Base-by-base conservation (phyloP, 352 stramenopile species). In the Pythium scleroteichum region DNA sequence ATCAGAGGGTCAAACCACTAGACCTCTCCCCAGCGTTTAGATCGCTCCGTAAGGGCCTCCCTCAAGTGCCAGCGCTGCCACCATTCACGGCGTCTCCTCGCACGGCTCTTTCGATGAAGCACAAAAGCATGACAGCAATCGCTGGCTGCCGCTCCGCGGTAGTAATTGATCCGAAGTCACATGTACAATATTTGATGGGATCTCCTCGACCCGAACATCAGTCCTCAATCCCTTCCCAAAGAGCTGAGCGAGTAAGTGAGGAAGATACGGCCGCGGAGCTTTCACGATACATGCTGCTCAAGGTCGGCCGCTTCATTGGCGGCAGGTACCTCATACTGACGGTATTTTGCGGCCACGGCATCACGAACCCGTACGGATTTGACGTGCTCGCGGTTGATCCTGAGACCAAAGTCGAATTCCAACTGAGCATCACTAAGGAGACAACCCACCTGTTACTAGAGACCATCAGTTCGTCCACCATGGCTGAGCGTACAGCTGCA, bases 291-390 rank as follows among this genome's bases (percentile, higher is more conserved):
- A 76, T 78, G 62, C 42, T 91, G 20, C 70, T 91, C 7, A 91
- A 84, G 59, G 76, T 75, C 0, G 81, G 81, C 4, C 79, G 79
- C 6, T 88, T 91, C 49, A 66, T 89, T 1, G 81, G 76, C 1
- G 81, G 81, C 20, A 76, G 68, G 13, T 91, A 91, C 54, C 66
- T 91, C 8, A 64, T 88, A 7, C 51, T 91, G 27, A 88, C 79
- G 6, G 81, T 91, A 9, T 88, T 84, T 46, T 88, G 71, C 48
- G 81, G 81, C n/a, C 71, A 88, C 46, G 73, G 79, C 13, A 71
- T 81, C 29, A 72, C 65, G 19, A 89, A 91, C 38, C 73, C 79
- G 38, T 91, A 91, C 51, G 81, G 79, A 1, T 89, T 89, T 59
- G 81, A 91, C 33, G 76, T 91, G 16, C 60, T 83, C 27, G 81